Evolutionary conservation across 768 basidiomycete genomes (phyloP).

Genomic region (Rhodotorula graminis): DNA sequence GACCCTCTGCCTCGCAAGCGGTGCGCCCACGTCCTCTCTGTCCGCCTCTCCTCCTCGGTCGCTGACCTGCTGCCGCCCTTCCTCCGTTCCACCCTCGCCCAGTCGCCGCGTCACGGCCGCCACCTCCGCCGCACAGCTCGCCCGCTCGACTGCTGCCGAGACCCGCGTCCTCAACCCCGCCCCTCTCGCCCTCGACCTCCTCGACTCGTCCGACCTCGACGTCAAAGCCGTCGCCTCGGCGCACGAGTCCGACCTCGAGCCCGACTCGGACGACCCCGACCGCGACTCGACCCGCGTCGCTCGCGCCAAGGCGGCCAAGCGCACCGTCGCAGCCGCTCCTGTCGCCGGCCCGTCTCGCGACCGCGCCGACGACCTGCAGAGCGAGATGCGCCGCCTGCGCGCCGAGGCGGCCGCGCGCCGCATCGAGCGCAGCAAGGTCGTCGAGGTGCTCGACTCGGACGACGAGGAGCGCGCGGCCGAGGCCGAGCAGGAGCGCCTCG

Average conservation of each 20-base stretch:
- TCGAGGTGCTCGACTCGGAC: neutral
- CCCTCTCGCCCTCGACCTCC: neutral
- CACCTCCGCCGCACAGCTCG: neutral
- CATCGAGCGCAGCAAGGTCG: no score
- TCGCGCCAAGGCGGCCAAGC: neutral
- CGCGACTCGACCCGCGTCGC: neutral
- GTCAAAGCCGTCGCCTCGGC: conserved; percentile 6
- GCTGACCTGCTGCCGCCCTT: neutral
- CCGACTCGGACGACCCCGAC: conserved; percentile 29
- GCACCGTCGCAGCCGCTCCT: no score
- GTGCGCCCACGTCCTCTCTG: neutral
- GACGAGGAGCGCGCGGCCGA: neutral
- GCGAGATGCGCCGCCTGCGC: neutral
- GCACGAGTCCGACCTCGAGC: conserved; percentile 7
- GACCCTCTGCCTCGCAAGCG: neutral
- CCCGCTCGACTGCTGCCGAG: neutral
- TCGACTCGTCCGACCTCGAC: neutral
- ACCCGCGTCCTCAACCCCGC: neutral
- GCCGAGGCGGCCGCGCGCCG: neutral
- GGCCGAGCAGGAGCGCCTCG: neutral
- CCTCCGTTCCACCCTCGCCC: neutral
- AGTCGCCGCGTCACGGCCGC: neutral
- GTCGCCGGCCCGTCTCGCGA: no score
- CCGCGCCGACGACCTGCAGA: neutral
- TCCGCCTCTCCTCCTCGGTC: neutral